These are phyloP conservation scores for Poronia punctata DNA, from an alignment of 495 filamentous ascomycete species.

Conservation along the genomic window DNA sequence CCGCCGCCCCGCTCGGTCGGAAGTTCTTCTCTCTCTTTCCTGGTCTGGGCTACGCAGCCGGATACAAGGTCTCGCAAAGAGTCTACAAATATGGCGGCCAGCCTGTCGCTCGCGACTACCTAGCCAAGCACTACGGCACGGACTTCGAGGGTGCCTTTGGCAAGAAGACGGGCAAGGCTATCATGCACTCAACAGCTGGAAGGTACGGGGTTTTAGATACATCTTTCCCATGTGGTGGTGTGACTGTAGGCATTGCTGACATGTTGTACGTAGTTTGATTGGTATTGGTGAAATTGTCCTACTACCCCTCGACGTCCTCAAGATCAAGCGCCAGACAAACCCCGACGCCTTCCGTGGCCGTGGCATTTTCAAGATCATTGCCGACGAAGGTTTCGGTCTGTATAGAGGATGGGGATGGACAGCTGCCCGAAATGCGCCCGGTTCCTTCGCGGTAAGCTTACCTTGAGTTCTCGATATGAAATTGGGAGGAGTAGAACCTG, in stretches of 20 bases:
- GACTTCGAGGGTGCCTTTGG: slow-evolving; percentile 87
- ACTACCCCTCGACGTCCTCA: slow-evolving; percentile 90
- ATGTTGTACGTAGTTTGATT: slow-evolving; percentile 62
- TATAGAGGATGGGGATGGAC: slow-evolving; percentile 98
- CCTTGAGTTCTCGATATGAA: neutral
- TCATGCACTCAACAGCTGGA: slow-evolving; percentile 94
- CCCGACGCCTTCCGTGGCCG: slow-evolving; percentile 94
- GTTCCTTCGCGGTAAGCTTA: slow-evolving; percentile 82
- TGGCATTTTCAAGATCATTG: slow-evolving; percentile 80
- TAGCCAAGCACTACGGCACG: slow-evolving; percentile 70
- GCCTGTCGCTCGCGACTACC: slow-evolving; percentile 88
- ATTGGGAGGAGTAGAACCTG: neutral
- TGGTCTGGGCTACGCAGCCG: slow-evolving; percentile 91
- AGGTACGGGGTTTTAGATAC: slow-evolving; percentile 52
- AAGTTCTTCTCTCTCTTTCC: slow-evolving; percentile 97
- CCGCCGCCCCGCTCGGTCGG: slow-evolving; percentile 53
- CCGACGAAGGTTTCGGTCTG: slow-evolving; percentile 90
- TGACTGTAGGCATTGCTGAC: slow-evolving; percentile 12
- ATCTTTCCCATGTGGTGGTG: too few relatives aligned
- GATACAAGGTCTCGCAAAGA: slow-evolving; percentile 94
- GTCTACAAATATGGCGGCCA: slow-evolving; percentile 99
- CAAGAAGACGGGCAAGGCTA: slow-evolving; percentile 93
- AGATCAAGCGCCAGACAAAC: slow-evolving; percentile 99
- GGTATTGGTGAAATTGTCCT: slow-evolving; percentile 96
- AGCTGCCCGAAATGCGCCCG: slow-evolving; percentile 91